Conservation (phyloP, 768 basidiomycete species). For the Cystofilobasidium bisporidii region DNA sequence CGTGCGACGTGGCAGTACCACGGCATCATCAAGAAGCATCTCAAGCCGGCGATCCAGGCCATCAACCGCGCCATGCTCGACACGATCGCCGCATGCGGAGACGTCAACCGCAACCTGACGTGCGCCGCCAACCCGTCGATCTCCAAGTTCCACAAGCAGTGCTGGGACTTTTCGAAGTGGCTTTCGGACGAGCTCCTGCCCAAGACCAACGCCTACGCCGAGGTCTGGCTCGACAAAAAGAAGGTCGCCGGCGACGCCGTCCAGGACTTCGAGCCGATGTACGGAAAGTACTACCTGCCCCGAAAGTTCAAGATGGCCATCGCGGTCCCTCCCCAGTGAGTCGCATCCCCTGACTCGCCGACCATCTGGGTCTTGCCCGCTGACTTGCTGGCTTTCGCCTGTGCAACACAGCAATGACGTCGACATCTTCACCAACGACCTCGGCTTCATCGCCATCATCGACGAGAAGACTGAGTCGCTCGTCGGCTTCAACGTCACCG, state of each 20-base stretch:
- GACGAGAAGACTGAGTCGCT: slow-evolving; percentile 58
- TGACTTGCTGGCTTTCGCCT: not conserved
- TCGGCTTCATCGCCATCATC: slow-evolving; percentile 92
- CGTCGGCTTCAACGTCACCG: slow-evolving; percentile 82
- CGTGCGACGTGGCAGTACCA: slow-evolving; percentile 99
- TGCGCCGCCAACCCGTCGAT: slow-evolving; percentile 82
- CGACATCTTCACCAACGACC: slow-evolving; percentile 88
- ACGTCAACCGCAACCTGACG: slow-evolving; percentile 87
- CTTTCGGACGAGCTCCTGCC: slow-evolving; percentile 82
- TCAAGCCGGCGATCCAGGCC: slow-evolving; percentile 92
- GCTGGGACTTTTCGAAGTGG: slow-evolving; percentile 70
- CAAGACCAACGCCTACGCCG: slow-evolving; percentile 85
- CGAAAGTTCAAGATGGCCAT: slow-evolving; percentile 53
- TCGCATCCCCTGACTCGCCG: not conserved
- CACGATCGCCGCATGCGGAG: slow-evolving; percentile 95
- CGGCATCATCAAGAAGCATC: slow-evolving; percentile 90
- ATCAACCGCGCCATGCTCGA: slow-evolving; percentile 86
- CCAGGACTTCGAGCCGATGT: slow-evolving; percentile 92
- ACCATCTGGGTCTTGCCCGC: not conserved
- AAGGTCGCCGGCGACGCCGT: slow-evolving; percentile 85
- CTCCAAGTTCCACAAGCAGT: slow-evolving; percentile 74
- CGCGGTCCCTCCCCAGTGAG: not conserved
- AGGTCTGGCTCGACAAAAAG: slow-evolving; percentile 99
- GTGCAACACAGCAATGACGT: slow-evolving; percentile 92
- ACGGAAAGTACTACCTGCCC: slow-evolving; percentile 93